Percentiles rank a stretch among this genome's conserved stretches.
Evolutionary conservation across 768 basidiomycete species (phyloP).

Genomic region (Trametes meyenii): DNA sequence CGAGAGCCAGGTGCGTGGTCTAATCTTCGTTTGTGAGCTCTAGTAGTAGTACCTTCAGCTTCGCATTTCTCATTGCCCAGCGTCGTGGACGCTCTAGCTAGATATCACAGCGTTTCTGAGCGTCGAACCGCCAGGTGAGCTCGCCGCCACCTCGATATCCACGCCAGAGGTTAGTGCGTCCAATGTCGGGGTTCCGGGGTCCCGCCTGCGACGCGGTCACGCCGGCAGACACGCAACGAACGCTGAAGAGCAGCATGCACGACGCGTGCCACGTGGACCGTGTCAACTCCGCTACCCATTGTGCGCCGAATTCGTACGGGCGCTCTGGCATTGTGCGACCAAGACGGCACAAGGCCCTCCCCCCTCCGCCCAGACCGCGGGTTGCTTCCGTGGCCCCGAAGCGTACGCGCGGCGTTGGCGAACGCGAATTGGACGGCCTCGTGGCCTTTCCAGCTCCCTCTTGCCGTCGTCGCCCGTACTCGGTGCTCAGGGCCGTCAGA

Average conservation of each 20-base stretch:
- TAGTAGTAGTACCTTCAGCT: too few relatives aligned
- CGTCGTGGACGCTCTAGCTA: too few relatives aligned
- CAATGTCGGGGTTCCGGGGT: not conserved
- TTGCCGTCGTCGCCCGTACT: too few relatives aligned
- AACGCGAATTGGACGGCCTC: not conserved
- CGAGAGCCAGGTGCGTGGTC: not conserved
- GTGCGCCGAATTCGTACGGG: conserved; percentile 7
- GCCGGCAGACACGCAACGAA: too few relatives aligned
- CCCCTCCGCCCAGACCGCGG: not conserved
- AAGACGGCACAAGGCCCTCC: not conserved
- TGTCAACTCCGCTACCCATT: conserved; percentile 24
- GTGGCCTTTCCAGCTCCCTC: too few relatives aligned
- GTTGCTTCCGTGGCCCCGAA: not conserved
- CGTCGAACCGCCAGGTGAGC: too few relatives aligned
- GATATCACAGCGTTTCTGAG: too few relatives aligned
- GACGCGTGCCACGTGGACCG: conserved; percentile 27
- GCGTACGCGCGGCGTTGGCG: not conserved
- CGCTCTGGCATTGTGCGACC: conserved; percentile 5
- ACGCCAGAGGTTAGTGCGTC: not conserved
- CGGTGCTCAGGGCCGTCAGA: too few relatives aligned
- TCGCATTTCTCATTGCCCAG: too few relatives aligned
- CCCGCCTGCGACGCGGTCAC: not conserved
- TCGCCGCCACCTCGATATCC: too few relatives aligned
- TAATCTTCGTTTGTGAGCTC: too few relatives aligned
- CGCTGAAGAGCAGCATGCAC: not conserved